Conservation (phyloP, 768 basidiomycete species). For the Xerocomus brunneocitrinus region DNA sequence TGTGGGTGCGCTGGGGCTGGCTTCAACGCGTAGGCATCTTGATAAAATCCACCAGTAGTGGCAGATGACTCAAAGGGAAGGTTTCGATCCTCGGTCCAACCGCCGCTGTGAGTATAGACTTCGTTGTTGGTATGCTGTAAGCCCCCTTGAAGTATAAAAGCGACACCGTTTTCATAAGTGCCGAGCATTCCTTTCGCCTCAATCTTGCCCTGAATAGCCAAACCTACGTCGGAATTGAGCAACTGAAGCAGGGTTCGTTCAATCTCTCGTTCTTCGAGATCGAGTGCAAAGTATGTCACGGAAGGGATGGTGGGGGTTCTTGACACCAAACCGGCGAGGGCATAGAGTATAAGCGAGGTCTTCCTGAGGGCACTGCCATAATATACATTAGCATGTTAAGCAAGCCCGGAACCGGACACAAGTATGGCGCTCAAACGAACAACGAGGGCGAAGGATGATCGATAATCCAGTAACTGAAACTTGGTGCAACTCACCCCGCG, state of each 20-base stretch:
- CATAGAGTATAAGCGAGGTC: conserved; percentile 77
- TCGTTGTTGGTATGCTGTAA: conserved; percentile 12
- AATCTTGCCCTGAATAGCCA: conserved; percentile 64
- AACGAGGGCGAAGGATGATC: background rate
- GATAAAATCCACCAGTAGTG: conserved; percentile 18
- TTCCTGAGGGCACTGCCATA: conserved; percentile 71
- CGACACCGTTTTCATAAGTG: conserved; percentile 86
- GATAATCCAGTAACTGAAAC: background rate
- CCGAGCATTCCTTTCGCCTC: conserved; percentile 82
- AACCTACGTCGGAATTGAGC: conserved; percentile 55
- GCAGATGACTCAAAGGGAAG: conserved; percentile 38
- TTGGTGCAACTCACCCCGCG: conserved; percentile 64
- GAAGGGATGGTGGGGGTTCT: conserved; percentile 37
- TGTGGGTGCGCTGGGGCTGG: conserved; percentile 51
- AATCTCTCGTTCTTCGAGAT: conserved; percentile 85
- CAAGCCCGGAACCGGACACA: background rate
- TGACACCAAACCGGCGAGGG: conserved; percentile 55
- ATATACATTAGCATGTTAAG: conserved; percentile 7
- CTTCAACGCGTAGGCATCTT: conserved; percentile 8
- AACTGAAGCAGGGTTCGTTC: conserved; percentile 73
- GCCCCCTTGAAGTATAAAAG: conserved; percentile 56
- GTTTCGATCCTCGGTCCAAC: conserved; percentile 19
- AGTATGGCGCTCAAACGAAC: background rate
- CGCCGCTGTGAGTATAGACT: background rate
- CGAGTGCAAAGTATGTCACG: conserved; percentile 87